Conservation (phyloP, 2,329 filamentous ascomycete genomes). For the Fusarium pseudonygamai region DNA sequence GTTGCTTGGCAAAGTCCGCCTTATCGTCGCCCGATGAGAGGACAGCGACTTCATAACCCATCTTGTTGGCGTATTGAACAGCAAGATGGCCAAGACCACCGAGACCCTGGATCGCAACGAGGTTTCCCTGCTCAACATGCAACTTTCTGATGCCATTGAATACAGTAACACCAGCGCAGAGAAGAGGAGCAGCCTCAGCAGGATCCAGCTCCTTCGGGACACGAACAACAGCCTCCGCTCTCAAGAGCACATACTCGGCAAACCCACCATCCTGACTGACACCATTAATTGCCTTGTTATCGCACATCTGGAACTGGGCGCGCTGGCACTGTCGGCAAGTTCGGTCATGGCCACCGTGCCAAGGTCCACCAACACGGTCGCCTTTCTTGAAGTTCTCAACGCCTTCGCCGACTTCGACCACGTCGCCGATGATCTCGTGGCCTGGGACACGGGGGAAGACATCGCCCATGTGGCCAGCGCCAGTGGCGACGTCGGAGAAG, state of each 20-base stretch:
- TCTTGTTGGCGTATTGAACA: constrained; percentile 77
- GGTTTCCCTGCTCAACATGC: constrained; percentile 60
- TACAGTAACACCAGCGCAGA: constrained; percentile 73
- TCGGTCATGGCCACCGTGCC: constrained; percentile 64
- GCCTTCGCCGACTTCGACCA: constrained; percentile 67
- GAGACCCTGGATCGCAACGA: constrained; percentile 72
- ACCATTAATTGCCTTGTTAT: constrained; percentile 70
- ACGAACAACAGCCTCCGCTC: constrained; percentile 67
- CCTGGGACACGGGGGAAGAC: constrained; percentile 71
- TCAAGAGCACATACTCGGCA: constrained; percentile 69
- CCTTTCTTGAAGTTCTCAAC: constrained; percentile 69
- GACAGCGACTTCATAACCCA: constrained; percentile 79
- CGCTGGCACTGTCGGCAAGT: constrained; percentile 71
- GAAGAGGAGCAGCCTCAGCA: constrained; percentile 65
- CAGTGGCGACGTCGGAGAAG: constrained; percentile 65
- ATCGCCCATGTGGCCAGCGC: constrained; percentile 61
- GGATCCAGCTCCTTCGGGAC: constrained; percentile 64
- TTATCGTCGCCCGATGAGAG: constrained; percentile 74
- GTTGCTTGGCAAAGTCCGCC: constrained; percentile 67
- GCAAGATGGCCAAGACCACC: constrained; percentile 82
- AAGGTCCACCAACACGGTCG: constrained; percentile 68
- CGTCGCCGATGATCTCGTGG: constrained; percentile 76
- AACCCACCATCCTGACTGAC: constrained; percentile 73
- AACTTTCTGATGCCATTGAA: constrained; percentile 68
- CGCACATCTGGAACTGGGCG: constrained; percentile 75